Evolutionary conservation across 139 green algal species (phyloP).

Genomic region (Coelastrella sp.): DNA sequence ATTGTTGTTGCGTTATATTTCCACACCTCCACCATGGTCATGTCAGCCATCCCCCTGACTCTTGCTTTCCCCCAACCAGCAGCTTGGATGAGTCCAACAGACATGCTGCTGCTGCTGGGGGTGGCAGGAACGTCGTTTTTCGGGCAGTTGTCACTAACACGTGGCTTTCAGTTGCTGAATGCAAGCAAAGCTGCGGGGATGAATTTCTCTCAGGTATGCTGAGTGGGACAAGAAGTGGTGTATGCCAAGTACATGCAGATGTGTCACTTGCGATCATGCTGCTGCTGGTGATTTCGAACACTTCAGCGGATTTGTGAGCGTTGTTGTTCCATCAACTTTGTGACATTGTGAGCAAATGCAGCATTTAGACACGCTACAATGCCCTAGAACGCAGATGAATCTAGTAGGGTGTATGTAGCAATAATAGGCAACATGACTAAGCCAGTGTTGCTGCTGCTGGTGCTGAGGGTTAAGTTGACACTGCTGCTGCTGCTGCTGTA

Average conservation of each 20-base stretch:
- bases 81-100: slow-evolving; percentile 1
- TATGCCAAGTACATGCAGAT: not conserved
- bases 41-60: slow-evolving; percentile 51
- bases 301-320: no score
- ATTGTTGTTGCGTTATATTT: slow-evolving; percentile 65
- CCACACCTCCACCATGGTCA: slow-evolving; percentile 51
- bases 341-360: no score
- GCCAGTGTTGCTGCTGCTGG: not conserved
- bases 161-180: slow-evolving; percentile 59
- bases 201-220: slow-evolving; percentile 65
- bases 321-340: no score
- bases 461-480: not conserved
- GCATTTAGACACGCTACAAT: no score
- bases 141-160: slow-evolving; percentile 56
- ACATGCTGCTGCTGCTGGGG: slow-evolving; percentile 52
- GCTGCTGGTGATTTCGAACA: no score
- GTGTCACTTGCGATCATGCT: no score
- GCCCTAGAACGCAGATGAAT: no score
- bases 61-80: slow-evolving; percentile 49
- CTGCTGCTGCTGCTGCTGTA: not conserved
- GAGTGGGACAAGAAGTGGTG: not conserved
- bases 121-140: slow-evolving; percentile 55
- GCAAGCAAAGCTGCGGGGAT: slow-evolving; percentile 50
- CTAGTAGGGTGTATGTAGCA: no score
- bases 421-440: no score